Conservation (phyloP, 2,329 filamentous ascomycete species). For the Triangularia setosa region DNA sequence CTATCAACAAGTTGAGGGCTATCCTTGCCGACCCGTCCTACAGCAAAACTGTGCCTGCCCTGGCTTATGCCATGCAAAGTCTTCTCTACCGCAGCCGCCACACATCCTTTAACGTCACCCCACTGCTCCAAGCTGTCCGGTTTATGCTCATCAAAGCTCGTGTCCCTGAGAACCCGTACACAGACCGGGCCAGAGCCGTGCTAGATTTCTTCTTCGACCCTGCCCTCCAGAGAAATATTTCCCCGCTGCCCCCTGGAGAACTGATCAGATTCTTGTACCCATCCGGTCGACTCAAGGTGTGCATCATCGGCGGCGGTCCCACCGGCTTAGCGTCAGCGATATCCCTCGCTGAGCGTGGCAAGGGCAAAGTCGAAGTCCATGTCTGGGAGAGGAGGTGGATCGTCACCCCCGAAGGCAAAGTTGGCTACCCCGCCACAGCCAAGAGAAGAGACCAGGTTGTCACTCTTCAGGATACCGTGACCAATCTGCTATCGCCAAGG, state of each 20-base stretch:
- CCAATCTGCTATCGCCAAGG: slow-evolving; percentile 27
- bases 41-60: slow-evolving; percentile 26
- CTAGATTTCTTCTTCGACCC: slow-evolving; percentile 37
- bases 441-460: slow-evolving; percentile 35
- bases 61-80: slow-evolving; percentile 30
- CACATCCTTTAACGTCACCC: slow-evolving; percentile 29
- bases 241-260: slow-evolving; percentile 24
- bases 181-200: slow-evolving; percentile 26
- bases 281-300: slow-evolving; percentile 29
- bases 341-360: slow-evolving; percentile 33
- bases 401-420: slow-evolving; percentile 19
- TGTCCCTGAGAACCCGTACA: slow-evolving; percentile 24
- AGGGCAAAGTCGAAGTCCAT: slow-evolving; percentile 32
- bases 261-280: slow-evolving; percentile 29
- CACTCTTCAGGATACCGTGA: slow-evolving; percentile 35
- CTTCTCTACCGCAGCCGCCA: slow-evolving; percentile 31
- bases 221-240: slow-evolving; percentile 29
- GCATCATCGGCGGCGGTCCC: slow-evolving; percentile 33
- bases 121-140: slow-evolving; percentile 33
- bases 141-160: slow-evolving; percentile 34
- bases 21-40: slow-evolving; percentile 28
- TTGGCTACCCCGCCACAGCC: slow-evolving; percentile 31
- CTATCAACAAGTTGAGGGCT: slow-evolving; percentile 26
- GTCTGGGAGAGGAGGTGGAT: slow-evolving; percentile 36
- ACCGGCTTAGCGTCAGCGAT: slow-evolving; percentile 34